Conservation (phyloP, 768 basidiomycete species). For the Mycena galopus region DNA sequence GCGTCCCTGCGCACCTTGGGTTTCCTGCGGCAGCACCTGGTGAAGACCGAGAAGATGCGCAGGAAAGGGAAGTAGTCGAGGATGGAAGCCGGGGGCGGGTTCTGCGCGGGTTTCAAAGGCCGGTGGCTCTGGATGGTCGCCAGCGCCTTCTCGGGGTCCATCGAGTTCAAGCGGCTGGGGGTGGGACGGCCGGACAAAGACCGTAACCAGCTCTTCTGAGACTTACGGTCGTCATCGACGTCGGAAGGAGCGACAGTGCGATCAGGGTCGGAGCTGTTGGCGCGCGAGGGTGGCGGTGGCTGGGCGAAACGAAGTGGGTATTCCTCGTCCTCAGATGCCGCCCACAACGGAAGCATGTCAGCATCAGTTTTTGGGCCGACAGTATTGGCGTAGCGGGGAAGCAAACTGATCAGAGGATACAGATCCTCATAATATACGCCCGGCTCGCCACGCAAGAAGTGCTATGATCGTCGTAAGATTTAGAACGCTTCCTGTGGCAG, state of each 20-base stretch:
- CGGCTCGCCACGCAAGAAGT: slow-evolving; percentile 75
- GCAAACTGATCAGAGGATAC: slow-evolving; percentile 77
- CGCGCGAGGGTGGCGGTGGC: slow-evolving; percentile 31
- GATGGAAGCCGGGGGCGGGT: slow-evolving; percentile 64
- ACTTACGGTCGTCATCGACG: slow-evolving; percentile 23
- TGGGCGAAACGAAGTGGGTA: slow-evolving; percentile 32
- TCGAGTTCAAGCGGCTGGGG: slow-evolving; percentile 39
- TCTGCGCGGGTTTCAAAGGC: slow-evolving; percentile 66
- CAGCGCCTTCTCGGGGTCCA: slow-evolving; percentile 61
- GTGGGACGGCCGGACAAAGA: slow-evolving; percentile 25
- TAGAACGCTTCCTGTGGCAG: not conserved
- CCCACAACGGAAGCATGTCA: slow-evolving; percentile 71
- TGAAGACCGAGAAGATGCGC: slow-evolving; percentile 60
- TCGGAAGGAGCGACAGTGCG: slow-evolving; percentile 11
- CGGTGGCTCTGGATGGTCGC: slow-evolving; percentile 55
- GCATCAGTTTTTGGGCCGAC: slow-evolving; percentile 43
- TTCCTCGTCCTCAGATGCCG: slow-evolving; percentile 54
- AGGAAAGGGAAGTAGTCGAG: slow-evolving; percentile 70
- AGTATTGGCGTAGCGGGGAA: slow-evolving; percentile 68
- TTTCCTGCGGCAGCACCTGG: slow-evolving; percentile 41
- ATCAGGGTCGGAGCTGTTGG: not conserved
- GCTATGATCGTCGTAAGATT: slow-evolving; percentile 42
- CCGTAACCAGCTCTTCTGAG: slow-evolving; percentile 30
- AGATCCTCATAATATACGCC: slow-evolving; percentile 83
- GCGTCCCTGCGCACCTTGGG: slow-evolving; percentile 32